A percentile compares a stretch with the other conserved stretches of the same genome.
phyloP scores from a whole-genome alignment of 2,329 filamentous ascomycete genomes.

The Colletotrichum higginsianum region DNA sequence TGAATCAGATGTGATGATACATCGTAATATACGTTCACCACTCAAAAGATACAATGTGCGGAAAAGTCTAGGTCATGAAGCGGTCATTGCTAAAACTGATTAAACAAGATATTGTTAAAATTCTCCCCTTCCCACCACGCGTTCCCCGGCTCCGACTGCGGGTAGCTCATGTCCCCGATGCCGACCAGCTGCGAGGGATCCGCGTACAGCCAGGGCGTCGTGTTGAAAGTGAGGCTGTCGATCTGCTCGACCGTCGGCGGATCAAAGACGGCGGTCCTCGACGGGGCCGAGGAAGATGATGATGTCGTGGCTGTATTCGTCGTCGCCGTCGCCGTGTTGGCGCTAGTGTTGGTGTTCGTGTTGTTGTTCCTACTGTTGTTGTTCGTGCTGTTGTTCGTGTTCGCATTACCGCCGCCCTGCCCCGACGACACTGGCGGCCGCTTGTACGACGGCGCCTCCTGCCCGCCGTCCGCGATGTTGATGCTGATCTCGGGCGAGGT shows the following conservation, averaged over 20 bases:
- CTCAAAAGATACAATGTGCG: not conserved
- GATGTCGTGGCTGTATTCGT: not conserved
- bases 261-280: conserved; percentile 45
- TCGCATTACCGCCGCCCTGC: conserved; percentile 17
- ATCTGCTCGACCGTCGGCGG: conserved; percentile 51
- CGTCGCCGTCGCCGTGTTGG: not conserved
- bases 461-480: conserved; percentile 66
- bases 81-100: conserved; percentile 51
- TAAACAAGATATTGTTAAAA: conserved; percentile 57
- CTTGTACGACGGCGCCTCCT: conserved; percentile 61
- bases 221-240: conserved; percentile 57
- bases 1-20: too few species aligned
- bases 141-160: conserved; percentile 50
- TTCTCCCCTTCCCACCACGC: conserved; percentile 60
- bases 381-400: too few species aligned
- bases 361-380: too few species aligned
- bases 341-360: not conserved
- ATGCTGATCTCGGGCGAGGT: conserved; percentile 66
- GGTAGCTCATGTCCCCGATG: conserved; percentile 54
- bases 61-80: not conserved
- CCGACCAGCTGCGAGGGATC: conserved; percentile 57
- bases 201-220: conserved; percentile 60
- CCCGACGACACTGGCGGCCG: conserved; percentile 44
- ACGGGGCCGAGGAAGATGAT: not conserved
- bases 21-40: too few species aligned